phyloP scores from a whole-genome alignment of 2,329 filamentous ascomycete species.

The Helicocarpus griseus region DNA sequence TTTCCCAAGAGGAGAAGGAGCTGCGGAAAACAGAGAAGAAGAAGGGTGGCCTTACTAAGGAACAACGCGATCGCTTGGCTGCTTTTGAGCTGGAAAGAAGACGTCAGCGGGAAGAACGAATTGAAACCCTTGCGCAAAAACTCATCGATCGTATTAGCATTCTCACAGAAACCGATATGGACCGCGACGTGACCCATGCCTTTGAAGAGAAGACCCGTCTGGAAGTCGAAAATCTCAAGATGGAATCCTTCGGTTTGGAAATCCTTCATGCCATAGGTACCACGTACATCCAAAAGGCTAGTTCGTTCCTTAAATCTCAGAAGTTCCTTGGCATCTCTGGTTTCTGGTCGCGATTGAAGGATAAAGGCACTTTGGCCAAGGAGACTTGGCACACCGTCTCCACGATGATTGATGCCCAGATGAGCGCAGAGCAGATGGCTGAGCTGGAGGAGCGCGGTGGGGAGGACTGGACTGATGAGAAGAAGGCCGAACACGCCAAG shows the following conservation, averaged over 20 bases:
- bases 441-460: constrained; percentile 89
- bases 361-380: constrained; percentile 94
- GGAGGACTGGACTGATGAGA: constrained; percentile 97
- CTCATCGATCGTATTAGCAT: constrained; percentile 81
- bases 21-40: constrained; percentile 77
- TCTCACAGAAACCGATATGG: constrained; percentile 96
- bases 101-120: constrained; percentile 76
- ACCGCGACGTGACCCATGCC: constrained; percentile 68
- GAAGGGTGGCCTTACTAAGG: constrained; percentile 75
- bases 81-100: constrained; percentile 82
- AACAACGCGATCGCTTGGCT: constrained; percentile 83
- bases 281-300: constrained; percentile 82
- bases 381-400: constrained; percentile 98
- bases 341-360: constrained; percentile 87
- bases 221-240: constrained; percentile 96
- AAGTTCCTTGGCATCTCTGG: constrained; percentile 94
- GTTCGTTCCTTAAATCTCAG: constrained; percentile 81
- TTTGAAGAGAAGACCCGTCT: constrained; percentile 92
- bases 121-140: constrained; percentile 74
- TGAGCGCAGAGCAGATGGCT: constrained; percentile 99
- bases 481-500: constrained; percentile 89
- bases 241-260: constrained; percentile 96
- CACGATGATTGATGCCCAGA: constrained; percentile 90
- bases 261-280: constrained; percentile 91
- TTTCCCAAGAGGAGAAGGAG: constrained; percentile 65